Evolutionary conservation across 257 asterid species (phyloP).

Genomic region (Primulina eburnea): DNA sequence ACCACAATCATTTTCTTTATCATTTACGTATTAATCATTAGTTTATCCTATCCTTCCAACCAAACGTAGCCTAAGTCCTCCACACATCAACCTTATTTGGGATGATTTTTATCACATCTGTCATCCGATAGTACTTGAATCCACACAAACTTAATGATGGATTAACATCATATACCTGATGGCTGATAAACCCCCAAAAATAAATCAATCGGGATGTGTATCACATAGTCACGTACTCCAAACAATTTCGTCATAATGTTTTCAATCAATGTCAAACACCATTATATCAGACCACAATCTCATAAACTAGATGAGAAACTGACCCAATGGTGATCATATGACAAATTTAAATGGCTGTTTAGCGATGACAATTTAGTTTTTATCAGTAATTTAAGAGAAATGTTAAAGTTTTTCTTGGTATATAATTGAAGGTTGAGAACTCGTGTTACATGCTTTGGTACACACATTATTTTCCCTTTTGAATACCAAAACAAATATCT

Average conservation of each 20-base stretch:
- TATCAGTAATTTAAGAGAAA: no score
- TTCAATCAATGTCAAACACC: not conserved
- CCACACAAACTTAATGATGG: not conserved
- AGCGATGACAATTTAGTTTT: not conserved
- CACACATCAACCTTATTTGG: not conserved
- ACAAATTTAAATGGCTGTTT: not conserved
- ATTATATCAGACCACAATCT: not conserved
- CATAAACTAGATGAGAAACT: not conserved
- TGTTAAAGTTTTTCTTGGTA: not conserved
- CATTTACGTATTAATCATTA: no score
- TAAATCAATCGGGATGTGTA: not conserved
- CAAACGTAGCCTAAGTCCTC: no score
- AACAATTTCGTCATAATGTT: not conserved
- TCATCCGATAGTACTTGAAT: constrained; percentile 1
- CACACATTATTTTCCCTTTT: not conserved
- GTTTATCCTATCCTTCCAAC: no score
- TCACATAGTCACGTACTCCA: not conserved
- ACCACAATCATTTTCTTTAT: no score
- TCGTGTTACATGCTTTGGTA: not conserved
- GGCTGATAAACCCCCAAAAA: not conserved
- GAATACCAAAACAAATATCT: not conserved
- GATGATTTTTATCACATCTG: not conserved
- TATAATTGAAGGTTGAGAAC: not conserved
- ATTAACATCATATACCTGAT: not conserved
- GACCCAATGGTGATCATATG: not conserved